Conservation (phyloP, 257 asterid genomes). For the Verbena officinalis region DNA sequence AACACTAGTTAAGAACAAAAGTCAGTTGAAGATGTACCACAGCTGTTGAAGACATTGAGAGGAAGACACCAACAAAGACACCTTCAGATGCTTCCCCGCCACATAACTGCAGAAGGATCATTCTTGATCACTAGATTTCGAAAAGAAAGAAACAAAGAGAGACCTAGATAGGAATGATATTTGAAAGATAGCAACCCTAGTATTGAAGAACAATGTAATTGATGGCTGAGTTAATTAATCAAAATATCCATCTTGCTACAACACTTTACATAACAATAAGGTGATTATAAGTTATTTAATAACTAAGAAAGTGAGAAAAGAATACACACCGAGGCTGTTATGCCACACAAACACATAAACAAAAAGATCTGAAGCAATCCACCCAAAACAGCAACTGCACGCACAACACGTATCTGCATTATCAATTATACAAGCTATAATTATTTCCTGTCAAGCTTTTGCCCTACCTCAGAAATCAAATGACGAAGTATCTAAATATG, state of each 20-base stretch:
- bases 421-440: conserved; percentile 19
- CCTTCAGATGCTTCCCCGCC: conserved; percentile 91
- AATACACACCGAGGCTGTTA: conserved; percentile 65
- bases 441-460: conserved; percentile 26
- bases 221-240: conserved; percentile 2
- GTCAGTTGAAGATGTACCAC: conserved; percentile 53
- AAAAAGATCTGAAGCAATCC: conserved; percentile 84
- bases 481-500: conserved; percentile 14
- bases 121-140: conserved; percentile 16
- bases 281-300: conserved; percentile 18
- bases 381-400: conserved; percentile 80
- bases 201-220: conserved; percentile 8
- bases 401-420: conserved; percentile 78
- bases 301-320: conserved; percentile 25
- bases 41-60: conserved; percentile 93
- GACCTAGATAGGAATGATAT: conserved; percentile 12
- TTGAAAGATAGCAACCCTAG: conserved; percentile 22
- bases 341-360: conserved; percentile 86
- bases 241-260: not conserved
- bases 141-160: conserved; percentile 29
- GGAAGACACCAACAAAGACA: conserved; percentile 86
- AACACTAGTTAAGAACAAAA: conserved; percentile 25
- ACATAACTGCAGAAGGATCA: conserved; percentile 61
- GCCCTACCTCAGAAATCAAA: conserved; percentile 15
- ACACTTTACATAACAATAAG: conserved; percentile 10